Percentiles rank a stretch among this genome's conserved stretches.
Evolutionary conservation across 179 eudicot species (phyloP).

Genomic region (Monotropa hypopitys): DNA sequence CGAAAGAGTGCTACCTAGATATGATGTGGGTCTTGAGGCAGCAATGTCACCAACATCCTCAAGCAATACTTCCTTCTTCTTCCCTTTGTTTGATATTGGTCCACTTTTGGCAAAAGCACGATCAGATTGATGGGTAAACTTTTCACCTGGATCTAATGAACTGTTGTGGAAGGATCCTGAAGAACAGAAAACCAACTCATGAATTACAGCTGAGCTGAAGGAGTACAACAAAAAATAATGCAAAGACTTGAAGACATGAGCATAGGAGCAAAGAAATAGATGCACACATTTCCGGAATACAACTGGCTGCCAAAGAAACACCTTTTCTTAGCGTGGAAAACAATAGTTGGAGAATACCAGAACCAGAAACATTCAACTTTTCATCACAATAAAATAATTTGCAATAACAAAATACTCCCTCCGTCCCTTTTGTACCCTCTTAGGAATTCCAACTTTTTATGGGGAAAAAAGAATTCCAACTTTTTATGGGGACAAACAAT

Average conservation of each 20-base stretch:
- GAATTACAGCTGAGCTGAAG: neutral
- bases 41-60: slow-evolving; percentile 56
- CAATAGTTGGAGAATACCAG: neutral
- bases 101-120: slow-evolving; percentile 58
- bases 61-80: slow-evolving; percentile 70
- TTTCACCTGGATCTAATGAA: slow-evolving; percentile 27
- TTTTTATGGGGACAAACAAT: neutral
- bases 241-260: neutral
- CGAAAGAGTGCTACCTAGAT: slow-evolving; percentile 30
- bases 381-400: neutral
- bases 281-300: neutral
- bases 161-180: slow-evolving; percentile 31
- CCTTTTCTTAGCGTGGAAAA: neutral
- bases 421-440: neutral
- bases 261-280: slow-evolving; percentile 5
- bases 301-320: neutral
- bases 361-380: neutral
- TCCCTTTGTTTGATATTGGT: slow-evolving; percentile 59
- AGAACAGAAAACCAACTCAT: slow-evolving; percentile 9
- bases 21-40: slow-evolving; percentile 32
- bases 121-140: slow-evolving; percentile 35
- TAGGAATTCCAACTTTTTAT: neutral
- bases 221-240: neutral
- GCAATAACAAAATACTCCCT: neutral
- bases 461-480: neutral